A percentile compares a stretch with the other conserved stretches of the same genome.
phyloP scores from a whole-genome alignment of 768 basidiomycete species.

The Lentinula sp. region DNA sequence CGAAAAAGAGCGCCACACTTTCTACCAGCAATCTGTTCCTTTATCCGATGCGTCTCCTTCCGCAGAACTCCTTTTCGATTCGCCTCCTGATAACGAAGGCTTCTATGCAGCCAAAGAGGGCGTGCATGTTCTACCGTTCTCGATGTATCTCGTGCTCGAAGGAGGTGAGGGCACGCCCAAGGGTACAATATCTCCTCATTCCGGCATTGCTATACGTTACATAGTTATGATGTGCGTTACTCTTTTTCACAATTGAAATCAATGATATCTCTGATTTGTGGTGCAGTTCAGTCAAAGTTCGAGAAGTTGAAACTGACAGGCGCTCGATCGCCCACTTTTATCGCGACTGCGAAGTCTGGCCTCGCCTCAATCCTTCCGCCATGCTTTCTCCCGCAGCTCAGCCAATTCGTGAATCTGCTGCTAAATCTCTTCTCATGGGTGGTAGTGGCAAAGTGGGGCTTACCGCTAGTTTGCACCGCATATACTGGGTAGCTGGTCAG shows the following conservation, averaged over 20 bases:
- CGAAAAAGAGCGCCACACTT: conserved; percentile 61
- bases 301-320: conserved; percentile 50
- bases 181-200: conserved; percentile 40
- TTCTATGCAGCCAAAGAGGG: conserved; percentile 63
- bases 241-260: neutral
- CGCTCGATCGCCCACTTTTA: conserved; percentile 88
- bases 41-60: conserved; percentile 45
- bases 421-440: conserved; percentile 54
- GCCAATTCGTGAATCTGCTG: conserved; percentile 51
- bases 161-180: conserved; percentile 47
- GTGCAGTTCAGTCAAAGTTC: conserved; percentile 67
- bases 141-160: conserved; percentile 57
- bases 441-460: conserved; percentile 62
- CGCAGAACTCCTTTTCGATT: conserved; percentile 35
- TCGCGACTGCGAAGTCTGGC: conserved; percentile 75
- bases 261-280: conserved; percentile 3
- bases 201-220: conserved; percentile 67
- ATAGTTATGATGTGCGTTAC: conserved; percentile 70
- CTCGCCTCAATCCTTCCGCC: conserved; percentile 55
- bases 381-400: conserved; percentile 56
- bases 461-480: conserved; percentile 61
- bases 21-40: conserved; percentile 68
- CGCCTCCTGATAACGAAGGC: conserved; percentile 51
- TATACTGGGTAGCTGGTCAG: conserved; percentile 81
- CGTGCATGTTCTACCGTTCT: conserved; percentile 64